phyloP scores from a whole-genome alignment of 2,329 filamentous ascomycete genomes.

The Fusarium sp. region DNA sequence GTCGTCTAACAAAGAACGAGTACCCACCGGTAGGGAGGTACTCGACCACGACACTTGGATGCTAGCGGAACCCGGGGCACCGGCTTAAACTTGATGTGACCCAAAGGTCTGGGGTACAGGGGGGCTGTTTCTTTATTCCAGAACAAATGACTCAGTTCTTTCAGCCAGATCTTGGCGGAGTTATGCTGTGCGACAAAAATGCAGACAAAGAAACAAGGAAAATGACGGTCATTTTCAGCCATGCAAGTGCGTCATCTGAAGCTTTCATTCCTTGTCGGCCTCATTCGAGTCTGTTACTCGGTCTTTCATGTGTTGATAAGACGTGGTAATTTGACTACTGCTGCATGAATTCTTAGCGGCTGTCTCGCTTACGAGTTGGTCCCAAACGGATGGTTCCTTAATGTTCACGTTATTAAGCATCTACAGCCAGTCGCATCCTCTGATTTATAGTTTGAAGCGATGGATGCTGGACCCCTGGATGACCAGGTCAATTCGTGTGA shows the following conservation, averaged over 20 bases:
- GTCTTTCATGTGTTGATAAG: neutral
- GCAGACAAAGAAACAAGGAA: neutral
- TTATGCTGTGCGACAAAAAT: neutral
- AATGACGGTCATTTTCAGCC: neutral
- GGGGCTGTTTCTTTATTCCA: conserved; percentile 4
- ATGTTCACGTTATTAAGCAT: neutral
- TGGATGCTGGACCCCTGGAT: neutral
- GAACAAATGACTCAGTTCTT: conserved; percentile 21
- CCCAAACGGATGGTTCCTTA: neutral
- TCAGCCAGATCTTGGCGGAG: neutral
- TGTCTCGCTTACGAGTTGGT: neutral
- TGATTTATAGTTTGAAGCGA: neutral
- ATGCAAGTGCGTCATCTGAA: neutral
- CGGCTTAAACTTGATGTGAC: neutral
- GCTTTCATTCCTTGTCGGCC: neutral
- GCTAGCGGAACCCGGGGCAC: conserved; percentile 7
- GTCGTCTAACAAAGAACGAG: neutral
- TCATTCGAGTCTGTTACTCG: neutral
- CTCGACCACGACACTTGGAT: neutral
- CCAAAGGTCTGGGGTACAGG: conserved; percentile 23
- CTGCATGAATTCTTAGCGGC: neutral
- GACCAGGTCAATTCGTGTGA: neutral
- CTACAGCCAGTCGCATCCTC: neutral
- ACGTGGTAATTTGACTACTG: neutral
- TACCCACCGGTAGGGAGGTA: neutral